Conservation (phyloP, 139 green algal genomes). For the Chlorella sp. region DNA sequence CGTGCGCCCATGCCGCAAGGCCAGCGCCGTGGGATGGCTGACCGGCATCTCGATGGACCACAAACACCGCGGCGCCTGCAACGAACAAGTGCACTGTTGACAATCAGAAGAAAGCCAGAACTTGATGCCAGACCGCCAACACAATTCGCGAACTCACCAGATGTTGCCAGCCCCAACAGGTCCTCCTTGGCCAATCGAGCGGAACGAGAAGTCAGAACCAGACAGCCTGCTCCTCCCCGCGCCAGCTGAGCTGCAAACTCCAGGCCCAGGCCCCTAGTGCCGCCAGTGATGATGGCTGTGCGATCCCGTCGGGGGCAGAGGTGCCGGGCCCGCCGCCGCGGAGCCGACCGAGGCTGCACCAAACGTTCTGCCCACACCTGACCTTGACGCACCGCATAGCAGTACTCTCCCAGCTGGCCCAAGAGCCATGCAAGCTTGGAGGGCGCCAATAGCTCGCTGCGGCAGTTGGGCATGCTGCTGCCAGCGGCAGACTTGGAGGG, state of each 20-base stretch:
- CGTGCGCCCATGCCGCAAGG: conserved; percentile 15
- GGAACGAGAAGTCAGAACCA: conserved; percentile 31
- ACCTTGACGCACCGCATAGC: neutral
- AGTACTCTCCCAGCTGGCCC: neutral
- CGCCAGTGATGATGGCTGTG: conserved; percentile 45
- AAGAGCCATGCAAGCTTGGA: conserved; percentile 10
- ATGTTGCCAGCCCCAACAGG: neutral
- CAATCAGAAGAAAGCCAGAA: neutral
- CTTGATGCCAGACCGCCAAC: neutral
- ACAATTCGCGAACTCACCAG: neutral
- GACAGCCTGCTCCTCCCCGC: neutral
- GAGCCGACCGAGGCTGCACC: too few relatives aligned
- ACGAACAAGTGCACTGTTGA: neutral
- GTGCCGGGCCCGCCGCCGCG: too few relatives aligned
- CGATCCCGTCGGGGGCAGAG: too few relatives aligned
- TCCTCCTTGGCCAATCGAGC: neutral
- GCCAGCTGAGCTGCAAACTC: conserved; percentile 9
- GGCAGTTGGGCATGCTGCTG: too few relatives aligned
- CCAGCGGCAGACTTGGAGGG: too few relatives aligned
- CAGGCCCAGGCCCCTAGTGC: conserved; percentile 38
- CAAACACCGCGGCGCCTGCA: conserved; percentile 16
- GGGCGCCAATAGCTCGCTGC: neutral
- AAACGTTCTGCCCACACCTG: neutral
- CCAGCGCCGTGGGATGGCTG: neutral
- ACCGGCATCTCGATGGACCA: conserved; percentile 16